Percentiles rank a stretch among this genome's conserved stretches.
Evolutionary conservation across 176 grass and related monocot species (phyloP).

Genomic region (Hsuehochloa calcarea): DNA sequence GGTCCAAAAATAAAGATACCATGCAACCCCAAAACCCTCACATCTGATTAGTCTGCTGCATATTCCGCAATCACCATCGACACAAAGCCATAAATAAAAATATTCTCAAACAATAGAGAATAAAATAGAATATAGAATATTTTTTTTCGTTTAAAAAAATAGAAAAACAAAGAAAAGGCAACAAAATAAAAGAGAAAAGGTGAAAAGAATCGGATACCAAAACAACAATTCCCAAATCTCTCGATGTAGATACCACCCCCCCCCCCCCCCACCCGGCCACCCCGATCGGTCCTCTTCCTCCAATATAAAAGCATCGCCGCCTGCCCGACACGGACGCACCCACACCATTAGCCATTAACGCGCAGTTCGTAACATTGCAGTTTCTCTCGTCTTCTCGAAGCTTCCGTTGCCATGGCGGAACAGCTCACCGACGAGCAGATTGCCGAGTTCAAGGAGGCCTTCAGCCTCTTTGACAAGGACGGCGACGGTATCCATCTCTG

Average conservation of each 20-base stretch:
- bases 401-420: conserved; percentile 51
- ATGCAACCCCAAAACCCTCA: neutral
- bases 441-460: conserved; percentile 89
- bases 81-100: neutral
- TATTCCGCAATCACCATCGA: neutral
- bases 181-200: neutral
- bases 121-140: neutral
- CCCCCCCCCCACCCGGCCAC: neutral
- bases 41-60: neutral
- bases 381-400: neutral
- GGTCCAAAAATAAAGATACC: neutral
- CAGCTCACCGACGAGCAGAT: conserved; percentile 91
- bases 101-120: neutral
- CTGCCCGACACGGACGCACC: neutral
- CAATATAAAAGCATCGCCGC: neutral
- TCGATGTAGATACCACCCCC: no score
- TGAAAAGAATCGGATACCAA: conserved; percentile 14
- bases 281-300: neutral
- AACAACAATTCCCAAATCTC: neutral
- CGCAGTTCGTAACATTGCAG: neutral
- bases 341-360: neutral
- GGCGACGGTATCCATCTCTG: conserved; percentile 60
- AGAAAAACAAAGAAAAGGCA: neutral
- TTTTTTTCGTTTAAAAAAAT: neutral
- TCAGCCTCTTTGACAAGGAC: conserved; percentile 98